These are phyloP conservation scores for Penicillium sp. DNA, from an alignment of 2,329 filamentous ascomycete species.

Conservation along the genomic window DNA sequence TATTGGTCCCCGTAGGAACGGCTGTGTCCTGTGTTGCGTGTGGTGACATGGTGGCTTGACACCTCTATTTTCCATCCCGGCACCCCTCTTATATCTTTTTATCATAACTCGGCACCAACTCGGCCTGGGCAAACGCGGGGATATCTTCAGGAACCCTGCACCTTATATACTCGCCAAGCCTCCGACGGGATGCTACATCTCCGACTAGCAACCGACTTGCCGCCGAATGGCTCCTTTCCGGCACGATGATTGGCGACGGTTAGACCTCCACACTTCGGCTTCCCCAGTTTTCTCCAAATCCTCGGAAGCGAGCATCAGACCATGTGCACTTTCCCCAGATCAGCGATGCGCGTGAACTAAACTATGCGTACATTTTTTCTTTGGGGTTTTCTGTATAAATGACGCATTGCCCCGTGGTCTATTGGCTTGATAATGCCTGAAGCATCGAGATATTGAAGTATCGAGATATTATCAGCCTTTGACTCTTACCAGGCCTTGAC, in stretches of 20 bases:
- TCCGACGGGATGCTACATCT: not conserved
- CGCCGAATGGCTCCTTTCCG: conserved; percentile 4
- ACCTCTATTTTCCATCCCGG: not conserved
- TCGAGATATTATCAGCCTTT: not conserved
- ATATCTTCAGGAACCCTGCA: not conserved
- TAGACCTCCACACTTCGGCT: conserved; percentile 6
- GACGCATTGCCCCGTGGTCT: not conserved
- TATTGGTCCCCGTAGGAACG: conserved; percentile 24
- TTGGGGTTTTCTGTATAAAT: conserved; percentile 8
- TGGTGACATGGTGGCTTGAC: conserved; percentile 18
- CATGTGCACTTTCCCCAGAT: conserved; percentile 14
- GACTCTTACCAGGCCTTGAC: not conserved
- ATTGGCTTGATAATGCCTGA: not conserved
- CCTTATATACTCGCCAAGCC: conserved; percentile 10
- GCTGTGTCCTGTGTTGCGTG: conserved; percentile 8
- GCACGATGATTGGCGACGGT: conserved; percentile 2
- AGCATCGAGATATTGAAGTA: not conserved
- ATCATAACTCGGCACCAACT: conserved; percentile 1
- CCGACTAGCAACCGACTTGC: conserved; percentile 18
- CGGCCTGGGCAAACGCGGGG: not conserved
- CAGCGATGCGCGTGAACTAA: not conserved
- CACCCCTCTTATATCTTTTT: conserved; percentile 4
- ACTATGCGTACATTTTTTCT: not conserved
- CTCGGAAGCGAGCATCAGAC: not conserved
- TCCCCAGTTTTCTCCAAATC: conserved; percentile 14